Evolutionary conservation across 139 green algal genomes (phyloP).

Genomic region (Desmodesmus armatus): DNA sequence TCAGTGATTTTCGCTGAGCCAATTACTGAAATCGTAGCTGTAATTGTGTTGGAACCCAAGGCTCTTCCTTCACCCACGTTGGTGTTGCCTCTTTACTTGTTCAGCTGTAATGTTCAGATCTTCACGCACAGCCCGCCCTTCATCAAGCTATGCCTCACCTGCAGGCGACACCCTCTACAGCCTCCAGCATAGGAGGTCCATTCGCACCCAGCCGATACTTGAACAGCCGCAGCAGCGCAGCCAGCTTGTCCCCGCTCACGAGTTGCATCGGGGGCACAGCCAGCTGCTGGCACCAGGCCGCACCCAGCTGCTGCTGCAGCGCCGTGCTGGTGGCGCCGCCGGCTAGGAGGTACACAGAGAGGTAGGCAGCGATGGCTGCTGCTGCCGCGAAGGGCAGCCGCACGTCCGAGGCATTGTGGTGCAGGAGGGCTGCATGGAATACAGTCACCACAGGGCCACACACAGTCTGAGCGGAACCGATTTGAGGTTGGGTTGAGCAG

Average conservation of each 20-base stretch:
- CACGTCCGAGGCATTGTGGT: conserved; percentile 43
- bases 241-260: conserved; percentile 48
- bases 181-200: conserved; percentile 48
- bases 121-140: not conserved
- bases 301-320: not conserved
- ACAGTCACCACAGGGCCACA: not conserved
- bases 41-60: not conserved
- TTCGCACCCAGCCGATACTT: conserved; percentile 35
- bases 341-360: conserved; percentile 52
- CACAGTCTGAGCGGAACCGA: no score
- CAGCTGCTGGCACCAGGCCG: not conserved
- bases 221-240: conserved; percentile 49
- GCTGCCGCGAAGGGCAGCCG: conserved; percentile 53
- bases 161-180: conserved; percentile 60
- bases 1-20: not conserved
- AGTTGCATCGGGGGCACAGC: conserved; percentile 57
- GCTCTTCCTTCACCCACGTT: not conserved
- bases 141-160: conserved; percentile 7
- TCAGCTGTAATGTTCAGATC: not conserved
- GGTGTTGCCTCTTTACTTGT: not conserved
- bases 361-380: conserved; percentile 48
- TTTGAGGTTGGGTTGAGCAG: no score
- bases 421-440: conserved; percentile 41
- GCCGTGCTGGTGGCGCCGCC: not conserved
- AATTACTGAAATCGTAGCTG: not conserved